Percentiles rank a stretch among this genome's conserved stretches.
Evolutionary conservation across 2,329 filamentous ascomycete genomes (phyloP).

Genomic region (Penicillium olsonii): DNA sequence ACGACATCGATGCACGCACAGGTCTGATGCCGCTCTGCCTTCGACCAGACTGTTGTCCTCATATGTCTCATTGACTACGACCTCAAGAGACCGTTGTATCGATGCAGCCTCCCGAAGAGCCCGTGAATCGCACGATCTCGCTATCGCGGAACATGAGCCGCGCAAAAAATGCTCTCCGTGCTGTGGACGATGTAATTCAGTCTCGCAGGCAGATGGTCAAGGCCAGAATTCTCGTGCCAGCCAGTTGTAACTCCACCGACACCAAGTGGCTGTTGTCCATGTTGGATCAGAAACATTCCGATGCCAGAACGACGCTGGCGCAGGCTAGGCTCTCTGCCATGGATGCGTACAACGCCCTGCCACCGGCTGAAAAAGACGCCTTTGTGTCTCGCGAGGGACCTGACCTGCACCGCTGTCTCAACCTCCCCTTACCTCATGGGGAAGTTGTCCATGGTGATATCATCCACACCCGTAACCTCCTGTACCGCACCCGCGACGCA

Average conservation of each 20-base stretch:
- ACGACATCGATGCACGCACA: background rate
- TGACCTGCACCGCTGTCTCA: background rate
- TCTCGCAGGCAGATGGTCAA: background rate
- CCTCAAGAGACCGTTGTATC: background rate
- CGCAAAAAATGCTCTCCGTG: background rate
- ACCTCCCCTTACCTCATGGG: background rate
- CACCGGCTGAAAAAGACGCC: background rate
- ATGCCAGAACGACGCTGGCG: background rate
- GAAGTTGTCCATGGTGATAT: background rate
- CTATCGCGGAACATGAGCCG: background rate
- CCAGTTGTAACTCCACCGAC: background rate
- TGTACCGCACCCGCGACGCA: background rate
- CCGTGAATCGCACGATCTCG: background rate
- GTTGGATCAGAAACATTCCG: background rate
- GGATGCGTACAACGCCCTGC: background rate
- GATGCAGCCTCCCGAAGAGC: background rate
- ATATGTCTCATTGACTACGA: background rate
- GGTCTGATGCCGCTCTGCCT: background rate
- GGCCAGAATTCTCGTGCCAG: background rate
- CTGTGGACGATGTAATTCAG: background rate
- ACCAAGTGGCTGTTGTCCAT: background rate
- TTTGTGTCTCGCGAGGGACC: background rate
- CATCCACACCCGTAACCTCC: background rate
- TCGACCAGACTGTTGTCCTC: background rate
- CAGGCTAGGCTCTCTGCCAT: background rate